phyloP scores from a whole-genome alignment of 352 stramenopile genomes.

The Phytophthora tentaculata region DNA sequence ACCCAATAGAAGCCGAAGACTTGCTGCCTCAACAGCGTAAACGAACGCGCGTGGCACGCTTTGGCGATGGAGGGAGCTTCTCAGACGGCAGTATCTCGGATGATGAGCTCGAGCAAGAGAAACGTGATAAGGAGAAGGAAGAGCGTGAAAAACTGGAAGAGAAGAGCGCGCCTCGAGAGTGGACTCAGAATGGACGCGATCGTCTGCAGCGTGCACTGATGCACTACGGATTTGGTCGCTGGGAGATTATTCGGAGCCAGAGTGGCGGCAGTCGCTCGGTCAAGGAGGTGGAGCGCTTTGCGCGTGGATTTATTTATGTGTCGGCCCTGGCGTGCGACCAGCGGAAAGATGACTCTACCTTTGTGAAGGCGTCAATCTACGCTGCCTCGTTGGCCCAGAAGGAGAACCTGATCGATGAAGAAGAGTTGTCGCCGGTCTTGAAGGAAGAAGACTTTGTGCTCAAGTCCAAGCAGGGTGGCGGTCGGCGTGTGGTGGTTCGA shows the following conservation, averaged over 20 bases:
- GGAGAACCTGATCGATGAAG: conserved; percentile 77
- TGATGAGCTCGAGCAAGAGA: conserved; percentile 54
- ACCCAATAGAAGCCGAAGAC: conserved; percentile 60
- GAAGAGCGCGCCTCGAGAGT: conserved; percentile 77
- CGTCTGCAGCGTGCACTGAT: conserved; percentile 86
- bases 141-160: conserved; percentile 63
- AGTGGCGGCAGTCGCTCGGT: conserved; percentile 86
- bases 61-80: conserved; percentile 67
- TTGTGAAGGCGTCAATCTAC: conserved; percentile 83
- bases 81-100: conserved; percentile 80
- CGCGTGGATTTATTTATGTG: conserved; percentile 87
- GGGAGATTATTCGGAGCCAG: conserved; percentile 90
- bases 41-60: conserved; percentile 84
- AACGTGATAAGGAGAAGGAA: conserved; percentile 60
- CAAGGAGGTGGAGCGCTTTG: conserved; percentile 86
- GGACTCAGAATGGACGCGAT: conserved; percentile 87
- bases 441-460: conserved; percentile 90
- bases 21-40: conserved; percentile 84
- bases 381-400: conserved; percentile 67
- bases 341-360: conserved; percentile 82
- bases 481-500: conserved; percentile 82
- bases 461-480: conserved; percentile 86
- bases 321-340: conserved; percentile 77
- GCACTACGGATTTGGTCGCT: conserved; percentile 88
- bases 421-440: conserved; percentile 72